phyloP scores from a whole-genome alignment of 1,284 basidiomycete genomes.

The Leccinum pachyderme region DNA sequence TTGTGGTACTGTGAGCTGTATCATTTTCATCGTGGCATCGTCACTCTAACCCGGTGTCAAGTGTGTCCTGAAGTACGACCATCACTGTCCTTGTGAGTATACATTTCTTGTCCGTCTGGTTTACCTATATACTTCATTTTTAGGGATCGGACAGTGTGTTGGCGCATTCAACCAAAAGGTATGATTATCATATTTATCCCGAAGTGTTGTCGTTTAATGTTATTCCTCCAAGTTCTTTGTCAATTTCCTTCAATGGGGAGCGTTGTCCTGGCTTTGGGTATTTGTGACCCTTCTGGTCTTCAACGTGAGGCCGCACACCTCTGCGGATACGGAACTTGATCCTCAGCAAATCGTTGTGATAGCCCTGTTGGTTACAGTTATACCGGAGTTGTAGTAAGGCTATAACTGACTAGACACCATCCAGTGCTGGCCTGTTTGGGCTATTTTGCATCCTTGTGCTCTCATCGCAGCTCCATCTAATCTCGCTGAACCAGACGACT shows the following conservation, averaged over 20 bases:
- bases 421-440: slow-evolving; percentile 51
- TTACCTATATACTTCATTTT: background rate
- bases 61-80: slow-evolving; percentile 62
- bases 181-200: background rate
- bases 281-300: slow-evolving; percentile 48
- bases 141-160: slow-evolving; percentile 69
- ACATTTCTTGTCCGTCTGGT: background rate
- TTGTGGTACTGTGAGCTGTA: slow-evolving; percentile 49
- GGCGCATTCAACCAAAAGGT: slow-evolving; percentile 66
- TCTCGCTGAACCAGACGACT: slow-evolving; percentile 69
- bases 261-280: slow-evolving; percentile 49
- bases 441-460: slow-evolving; percentile 66
- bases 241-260: slow-evolving; percentile 56
- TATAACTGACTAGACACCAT: slow-evolving; percentile 11
- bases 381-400: background rate
- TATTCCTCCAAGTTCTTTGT: slow-evolving; percentile 46
- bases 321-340: slow-evolving; percentile 17
- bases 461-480: slow-evolving; percentile 60
- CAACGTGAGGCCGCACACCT: slow-evolving; percentile 32
- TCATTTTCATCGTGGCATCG: background rate
- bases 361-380: slow-evolving; percentile 24
- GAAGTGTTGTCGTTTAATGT: background rate
- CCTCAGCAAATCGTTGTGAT: slow-evolving; percentile 31
- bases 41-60: slow-evolving; percentile 23
- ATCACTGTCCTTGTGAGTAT: slow-evolving; percentile 54